These are phyloP conservation scores for Yarrowia galli DNA, from an alignment of 1,139 yeast genomes.

Conservation along the genomic window DNA sequence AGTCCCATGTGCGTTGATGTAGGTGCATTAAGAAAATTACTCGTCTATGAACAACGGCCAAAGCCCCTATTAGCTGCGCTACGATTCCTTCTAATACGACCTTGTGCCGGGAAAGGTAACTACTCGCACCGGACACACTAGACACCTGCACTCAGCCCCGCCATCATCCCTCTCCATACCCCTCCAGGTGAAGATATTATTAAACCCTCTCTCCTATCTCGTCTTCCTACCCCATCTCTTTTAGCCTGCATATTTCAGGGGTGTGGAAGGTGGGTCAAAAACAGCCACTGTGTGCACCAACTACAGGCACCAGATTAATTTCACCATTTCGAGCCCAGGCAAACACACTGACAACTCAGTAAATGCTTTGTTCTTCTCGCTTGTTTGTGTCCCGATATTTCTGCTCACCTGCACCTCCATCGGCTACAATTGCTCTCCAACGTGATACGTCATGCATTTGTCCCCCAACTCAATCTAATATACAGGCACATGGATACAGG, in stretches of 20 bases:
- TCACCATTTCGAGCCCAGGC: no score
- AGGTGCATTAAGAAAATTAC: neutral
- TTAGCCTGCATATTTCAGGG: conserved; percentile 30
- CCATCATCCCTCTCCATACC: neutral
- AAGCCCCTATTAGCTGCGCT: neutral
- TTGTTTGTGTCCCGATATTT: neutral
- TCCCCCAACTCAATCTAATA: conserved; percentile 1
- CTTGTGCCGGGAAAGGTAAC: no score
- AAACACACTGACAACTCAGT: neutral
- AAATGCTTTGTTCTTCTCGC: neutral
- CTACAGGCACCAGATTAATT: neutral
- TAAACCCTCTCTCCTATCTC: conserved; percentile 8
- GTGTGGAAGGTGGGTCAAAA: conserved; percentile 8
- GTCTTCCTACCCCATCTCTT: neutral
- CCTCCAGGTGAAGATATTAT: neutral
- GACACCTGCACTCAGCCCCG: neutral
- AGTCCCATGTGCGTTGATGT: neutral
- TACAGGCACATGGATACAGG: neutral
- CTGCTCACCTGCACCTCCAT: conserved; percentile 3
- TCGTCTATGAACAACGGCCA: neutral
- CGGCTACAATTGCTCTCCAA: conserved; percentile 24
- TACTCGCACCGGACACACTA: no score
- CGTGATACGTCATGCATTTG: neutral
- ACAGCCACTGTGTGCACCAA: neutral
- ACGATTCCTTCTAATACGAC: no score